phyloP scores from a whole-genome alignment of 768 basidiomycete species.

The Tulasnella sp. region DNA sequence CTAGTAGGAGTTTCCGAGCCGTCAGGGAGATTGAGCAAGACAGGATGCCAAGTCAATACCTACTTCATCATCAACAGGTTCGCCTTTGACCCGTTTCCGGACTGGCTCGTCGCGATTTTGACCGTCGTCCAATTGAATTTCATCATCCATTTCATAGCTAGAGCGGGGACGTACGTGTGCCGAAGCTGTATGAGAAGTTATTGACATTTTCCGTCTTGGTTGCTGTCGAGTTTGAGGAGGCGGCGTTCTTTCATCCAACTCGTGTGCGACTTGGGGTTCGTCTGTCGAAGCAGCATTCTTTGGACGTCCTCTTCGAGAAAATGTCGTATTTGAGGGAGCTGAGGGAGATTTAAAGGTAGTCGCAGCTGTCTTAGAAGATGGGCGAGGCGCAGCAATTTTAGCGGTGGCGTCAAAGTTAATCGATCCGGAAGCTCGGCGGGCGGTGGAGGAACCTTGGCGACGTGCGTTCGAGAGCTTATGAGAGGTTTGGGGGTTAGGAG shows the following conservation, averaged over 20 bases:
- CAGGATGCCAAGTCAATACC: background rate
- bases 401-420: background rate
- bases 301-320: background rate
- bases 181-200: background rate
- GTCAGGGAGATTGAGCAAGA: background rate
- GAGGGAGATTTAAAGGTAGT: background rate
- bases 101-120: background rate
- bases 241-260: background rate
- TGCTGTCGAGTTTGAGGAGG: background rate
- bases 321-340: background rate
- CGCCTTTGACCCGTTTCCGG: background rate
- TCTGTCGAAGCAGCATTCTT: background rate
- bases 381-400: background rate
- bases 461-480: background rate
- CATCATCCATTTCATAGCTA: background rate
- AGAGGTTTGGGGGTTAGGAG: background rate
- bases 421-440: background rate
- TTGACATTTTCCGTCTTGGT: background rate
- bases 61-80: background rate
- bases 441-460: background rate
- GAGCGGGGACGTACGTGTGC: background rate
- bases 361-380: background rate
- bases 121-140: background rate
- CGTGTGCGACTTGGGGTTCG: background rate
- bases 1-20: background rate